Evolutionary conservation across 805 yeast species (phyloP).

Genomic region (Saccharomyces paradoxus): DNA sequence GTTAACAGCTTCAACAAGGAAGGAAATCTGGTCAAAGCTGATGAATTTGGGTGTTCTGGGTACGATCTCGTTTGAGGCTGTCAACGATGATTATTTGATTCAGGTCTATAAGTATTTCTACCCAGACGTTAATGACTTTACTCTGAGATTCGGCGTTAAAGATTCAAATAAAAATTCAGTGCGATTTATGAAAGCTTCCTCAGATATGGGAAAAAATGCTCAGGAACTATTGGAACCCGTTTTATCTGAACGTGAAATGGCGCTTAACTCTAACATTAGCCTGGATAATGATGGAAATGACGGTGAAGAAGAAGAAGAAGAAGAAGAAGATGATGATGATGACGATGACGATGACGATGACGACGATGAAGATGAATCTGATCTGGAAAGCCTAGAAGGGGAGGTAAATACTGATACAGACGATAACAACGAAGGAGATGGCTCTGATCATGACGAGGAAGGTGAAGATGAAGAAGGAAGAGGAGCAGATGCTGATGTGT

Average conservation of each 20-base stretch:
- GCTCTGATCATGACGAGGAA: constrained; percentile 10
- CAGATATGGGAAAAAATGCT: background rate
- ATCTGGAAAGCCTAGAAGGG: background rate
- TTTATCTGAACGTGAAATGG: background rate
- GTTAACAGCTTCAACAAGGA: constrained; percentile 15
- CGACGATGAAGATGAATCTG: background rate
- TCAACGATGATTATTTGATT: constrained; percentile 25
- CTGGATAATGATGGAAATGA: background rate
- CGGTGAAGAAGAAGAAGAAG: constrained; percentile 2
- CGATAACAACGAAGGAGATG: constrained; percentile 7
- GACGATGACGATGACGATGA: constrained; percentile 5
- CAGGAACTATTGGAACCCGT: background rate
- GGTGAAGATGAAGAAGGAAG: constrained; percentile 9
- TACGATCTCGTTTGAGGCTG: constrained; percentile 24
- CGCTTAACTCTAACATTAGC: background rate
- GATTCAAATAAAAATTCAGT: background rate
- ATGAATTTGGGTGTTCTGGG: constrained; percentile 28
- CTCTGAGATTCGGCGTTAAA: background rate
- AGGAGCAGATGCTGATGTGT: constrained; percentile 6
- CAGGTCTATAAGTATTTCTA: constrained; percentile 28
- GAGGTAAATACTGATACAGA: constrained; percentile 2
- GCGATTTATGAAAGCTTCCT: background rate
- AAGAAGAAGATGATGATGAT: constrained; percentile 4
- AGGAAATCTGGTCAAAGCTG: constrained; percentile 28
- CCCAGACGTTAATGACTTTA: constrained; percentile 8